Percentiles rank a stretch among this genome's conserved stretches.
phyloP scores from a whole-genome alignment of 345 rosid species.

The Punica granatum region DNA sequence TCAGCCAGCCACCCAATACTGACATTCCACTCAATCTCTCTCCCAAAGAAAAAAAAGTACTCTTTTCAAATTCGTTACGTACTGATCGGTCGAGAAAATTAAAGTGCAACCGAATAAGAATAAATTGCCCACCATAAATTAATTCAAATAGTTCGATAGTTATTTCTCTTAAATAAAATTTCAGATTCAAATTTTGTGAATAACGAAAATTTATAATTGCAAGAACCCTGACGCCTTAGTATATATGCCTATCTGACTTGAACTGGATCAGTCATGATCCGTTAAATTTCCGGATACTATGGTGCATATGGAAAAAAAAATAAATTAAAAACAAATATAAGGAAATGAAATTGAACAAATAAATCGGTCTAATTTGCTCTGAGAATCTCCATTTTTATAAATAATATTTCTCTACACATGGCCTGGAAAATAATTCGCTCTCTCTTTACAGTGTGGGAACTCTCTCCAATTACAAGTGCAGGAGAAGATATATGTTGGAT shows the following conservation, averaged over 20 bases:
- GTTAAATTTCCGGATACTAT: no score
- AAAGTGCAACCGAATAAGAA: not conserved
- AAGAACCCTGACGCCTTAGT: no score
- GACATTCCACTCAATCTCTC: not conserved
- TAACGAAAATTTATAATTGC: no score
- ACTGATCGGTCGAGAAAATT: not conserved
- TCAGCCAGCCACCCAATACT: not conserved
- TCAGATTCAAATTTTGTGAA: no score
- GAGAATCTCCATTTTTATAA: not conserved
- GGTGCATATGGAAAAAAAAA: no score
- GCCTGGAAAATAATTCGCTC: not conserved
- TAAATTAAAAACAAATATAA: no score
- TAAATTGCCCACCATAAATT: no score
- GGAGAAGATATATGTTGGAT: not conserved
- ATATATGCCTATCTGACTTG: no score
- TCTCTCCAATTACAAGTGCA: not conserved
- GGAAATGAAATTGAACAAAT: no score
- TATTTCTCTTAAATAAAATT: no score
- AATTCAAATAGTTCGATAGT: no score
- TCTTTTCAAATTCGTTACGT: slow-evolving; percentile 4
- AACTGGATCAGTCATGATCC: no score
- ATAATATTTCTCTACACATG: not conserved
- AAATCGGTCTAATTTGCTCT: not conserved
- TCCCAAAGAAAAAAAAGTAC: not conserved
- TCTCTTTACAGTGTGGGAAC: not conserved